These are phyloP conservation scores for Periglandula ipomoeae DNA, from an alignment of 2,329 filamentous ascomycete species.

Conservation along the genomic window DNA sequence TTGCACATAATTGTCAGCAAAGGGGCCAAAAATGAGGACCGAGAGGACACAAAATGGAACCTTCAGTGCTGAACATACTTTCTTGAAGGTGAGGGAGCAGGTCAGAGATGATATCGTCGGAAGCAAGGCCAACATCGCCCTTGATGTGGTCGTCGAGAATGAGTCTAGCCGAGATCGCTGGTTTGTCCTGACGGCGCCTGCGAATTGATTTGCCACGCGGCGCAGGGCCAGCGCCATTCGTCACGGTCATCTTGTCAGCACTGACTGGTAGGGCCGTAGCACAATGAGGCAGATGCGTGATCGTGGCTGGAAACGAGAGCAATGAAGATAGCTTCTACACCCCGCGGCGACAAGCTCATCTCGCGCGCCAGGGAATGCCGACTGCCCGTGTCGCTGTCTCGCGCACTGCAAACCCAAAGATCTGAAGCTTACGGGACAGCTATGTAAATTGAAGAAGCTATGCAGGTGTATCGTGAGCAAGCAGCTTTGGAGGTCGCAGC, in stretches of 20 bases:
- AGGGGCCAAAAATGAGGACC: not conserved
- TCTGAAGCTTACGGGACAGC: not conserved
- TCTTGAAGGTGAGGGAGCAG: conserved; percentile 58
- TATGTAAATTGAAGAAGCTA: not conserved
- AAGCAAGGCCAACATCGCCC: conserved; percentile 77
- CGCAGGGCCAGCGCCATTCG: conserved; percentile 16
- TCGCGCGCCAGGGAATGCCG: not conserved
- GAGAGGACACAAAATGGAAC: not conserved
- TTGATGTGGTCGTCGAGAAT: conserved; percentile 78
- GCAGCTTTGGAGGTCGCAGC: too few relatives aligned
- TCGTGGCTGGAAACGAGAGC: not conserved
- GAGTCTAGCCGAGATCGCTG: conserved; percentile 68
- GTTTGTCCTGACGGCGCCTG: conserved; percentile 57
- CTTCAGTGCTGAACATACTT: conserved; percentile 31
- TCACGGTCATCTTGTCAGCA: conserved; percentile 18
- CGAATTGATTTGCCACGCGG: conserved; percentile 34
- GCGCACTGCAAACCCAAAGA: not conserved
- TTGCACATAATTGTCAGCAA: not conserved
- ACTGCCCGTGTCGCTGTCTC: not conserved
- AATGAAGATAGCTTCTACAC: conserved; percentile 1
- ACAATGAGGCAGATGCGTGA: not conserved
- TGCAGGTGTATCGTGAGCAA: not conserved
- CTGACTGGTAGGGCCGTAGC: not conserved
- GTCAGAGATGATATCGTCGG: conserved; percentile 75
- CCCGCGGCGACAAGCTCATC: not conserved